Evolutionary conservation across 257 asterid genomes (phyloP).

Genomic region (Pogostemon cablin): DNA sequence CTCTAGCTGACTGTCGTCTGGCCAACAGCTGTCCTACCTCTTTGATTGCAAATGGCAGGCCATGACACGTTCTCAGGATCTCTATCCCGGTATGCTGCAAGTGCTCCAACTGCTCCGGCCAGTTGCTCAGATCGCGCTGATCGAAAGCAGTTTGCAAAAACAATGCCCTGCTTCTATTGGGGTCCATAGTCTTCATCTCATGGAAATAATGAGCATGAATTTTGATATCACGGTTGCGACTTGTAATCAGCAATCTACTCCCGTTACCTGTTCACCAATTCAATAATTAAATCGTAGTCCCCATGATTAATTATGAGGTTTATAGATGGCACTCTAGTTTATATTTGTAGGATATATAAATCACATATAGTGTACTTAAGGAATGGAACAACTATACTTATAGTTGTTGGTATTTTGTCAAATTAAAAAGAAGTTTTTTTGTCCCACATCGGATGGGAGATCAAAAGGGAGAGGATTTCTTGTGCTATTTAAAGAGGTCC

Average conservation of each 20-base stretch:
- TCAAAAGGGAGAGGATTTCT: too few species aligned
- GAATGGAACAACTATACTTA: too few species aligned
- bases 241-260: conserved; percentile 35
- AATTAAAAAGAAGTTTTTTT: too few species aligned
- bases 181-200: conserved; percentile 22
- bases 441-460: too few species aligned
- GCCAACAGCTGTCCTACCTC: conserved; percentile 29
- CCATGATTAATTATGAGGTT: neutral
- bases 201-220: neutral
- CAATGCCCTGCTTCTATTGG: conserved; percentile 36
- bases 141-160: conserved; percentile 19
- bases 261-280: neutral
- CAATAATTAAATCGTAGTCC: neutral
- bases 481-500: too few species aligned
- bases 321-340: too few species aligned
- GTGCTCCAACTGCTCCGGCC: neutral
- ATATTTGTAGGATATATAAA: too few species aligned
- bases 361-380: too few species aligned
- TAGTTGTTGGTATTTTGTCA: too few species aligned
- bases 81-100: conserved; percentile 31
- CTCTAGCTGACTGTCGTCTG: neutral
- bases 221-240: conserved; percentile 18
- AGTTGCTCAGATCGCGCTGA: neutral
- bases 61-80: conserved; percentile 30
- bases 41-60: conserved; percentile 35